Percentiles rank a stretch among this genome's conserved stretches.
phyloP scores from a whole-genome alignment of 345 rosid species.

The Cardiospermum halicacabum region DNA sequence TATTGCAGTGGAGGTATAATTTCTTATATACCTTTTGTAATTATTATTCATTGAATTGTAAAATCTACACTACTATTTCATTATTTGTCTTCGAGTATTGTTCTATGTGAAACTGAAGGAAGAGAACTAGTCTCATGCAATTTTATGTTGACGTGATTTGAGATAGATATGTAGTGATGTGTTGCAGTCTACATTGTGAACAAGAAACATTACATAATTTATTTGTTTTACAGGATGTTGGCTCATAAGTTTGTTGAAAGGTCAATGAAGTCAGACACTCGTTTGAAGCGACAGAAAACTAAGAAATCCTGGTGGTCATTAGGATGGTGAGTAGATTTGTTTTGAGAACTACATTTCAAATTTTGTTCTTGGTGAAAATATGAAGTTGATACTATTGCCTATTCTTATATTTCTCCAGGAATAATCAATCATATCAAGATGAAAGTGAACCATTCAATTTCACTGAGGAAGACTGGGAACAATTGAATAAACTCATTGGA shows the following conservation, averaged over 20 bases:
- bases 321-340: constrained; percentile 58
- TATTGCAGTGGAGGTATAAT: constrained; percentile 92
- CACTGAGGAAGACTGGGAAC: constrained; percentile 92
- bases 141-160: background rate
- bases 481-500: constrained; percentile 77
- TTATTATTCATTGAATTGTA: background rate
- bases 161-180: background rate
- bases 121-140: background rate
- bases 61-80: background rate
- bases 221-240: constrained; percentile 63
- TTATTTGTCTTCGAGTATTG: background rate
- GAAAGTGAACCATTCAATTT: constrained; percentile 69
- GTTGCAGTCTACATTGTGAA: background rate
- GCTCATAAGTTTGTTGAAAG: constrained; percentile 91
- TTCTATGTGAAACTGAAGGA: background rate
- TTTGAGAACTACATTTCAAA: background rate
- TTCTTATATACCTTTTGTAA: constrained; percentile 12
- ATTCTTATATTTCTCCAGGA: constrained; percentile 46
- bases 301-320: constrained; percentile 93
- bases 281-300: constrained; percentile 54
- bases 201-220: background rate
- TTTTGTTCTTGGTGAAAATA: constrained; percentile 1
- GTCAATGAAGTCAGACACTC: constrained; percentile 53
- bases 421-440: constrained; percentile 48
- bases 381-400: constrained; percentile 4